A percentile compares a stretch with the other conserved stretches of the same genome.
phyloP scores from a whole-genome alignment of 345 rosid genomes.

The Passiflora organensis region DNA sequence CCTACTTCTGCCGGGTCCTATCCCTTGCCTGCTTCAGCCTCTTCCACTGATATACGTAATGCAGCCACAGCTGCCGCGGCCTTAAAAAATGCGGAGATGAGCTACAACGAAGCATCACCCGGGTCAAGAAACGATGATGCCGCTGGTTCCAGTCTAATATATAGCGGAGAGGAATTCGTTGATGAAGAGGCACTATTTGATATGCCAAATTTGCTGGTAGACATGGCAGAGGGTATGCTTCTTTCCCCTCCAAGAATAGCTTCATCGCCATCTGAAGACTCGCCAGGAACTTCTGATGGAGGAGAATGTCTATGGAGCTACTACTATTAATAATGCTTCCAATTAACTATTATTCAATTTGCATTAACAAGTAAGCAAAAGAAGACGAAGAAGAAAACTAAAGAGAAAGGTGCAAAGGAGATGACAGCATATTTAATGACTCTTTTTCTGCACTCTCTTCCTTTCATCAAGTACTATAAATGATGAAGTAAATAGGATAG shows the following conservation, averaged over 20 bases:
- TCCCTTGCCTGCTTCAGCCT: slow-evolving; percentile 54
- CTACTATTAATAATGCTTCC: not conserved
- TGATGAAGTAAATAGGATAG: no score
- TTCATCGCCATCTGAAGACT: slow-evolving; percentile 47
- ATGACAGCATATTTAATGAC: no score
- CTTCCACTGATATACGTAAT: slow-evolving; percentile 54
- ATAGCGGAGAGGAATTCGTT: slow-evolving; percentile 30
- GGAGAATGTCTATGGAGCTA: slow-evolving; percentile 72
- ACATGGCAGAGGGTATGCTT: slow-evolving; percentile 95
- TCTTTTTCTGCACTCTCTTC: no score
- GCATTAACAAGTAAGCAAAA: no score
- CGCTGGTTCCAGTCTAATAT: not conserved
- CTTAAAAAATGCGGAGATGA: slow-evolving; percentile 25
- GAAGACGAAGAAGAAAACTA: no score
- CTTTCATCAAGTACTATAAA: no score
- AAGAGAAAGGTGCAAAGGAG: no score
- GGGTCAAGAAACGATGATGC: not conserved
- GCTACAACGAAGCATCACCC: not conserved
- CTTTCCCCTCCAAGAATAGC: slow-evolving; percentile 69
- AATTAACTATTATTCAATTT: no score
- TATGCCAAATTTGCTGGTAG: slow-evolving; percentile 76
- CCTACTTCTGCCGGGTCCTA: slow-evolving; percentile 44
- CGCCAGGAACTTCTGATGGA: slow-evolving; percentile 47
- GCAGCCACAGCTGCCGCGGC: slow-evolving; percentile 67
- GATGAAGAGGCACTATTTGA: slow-evolving; percentile 77